Evolutionary conservation across 805 yeast species (phyloP), one percentile per base, ranked within the genome.

Genomic region (Ogataea degrootiae): DNA sequence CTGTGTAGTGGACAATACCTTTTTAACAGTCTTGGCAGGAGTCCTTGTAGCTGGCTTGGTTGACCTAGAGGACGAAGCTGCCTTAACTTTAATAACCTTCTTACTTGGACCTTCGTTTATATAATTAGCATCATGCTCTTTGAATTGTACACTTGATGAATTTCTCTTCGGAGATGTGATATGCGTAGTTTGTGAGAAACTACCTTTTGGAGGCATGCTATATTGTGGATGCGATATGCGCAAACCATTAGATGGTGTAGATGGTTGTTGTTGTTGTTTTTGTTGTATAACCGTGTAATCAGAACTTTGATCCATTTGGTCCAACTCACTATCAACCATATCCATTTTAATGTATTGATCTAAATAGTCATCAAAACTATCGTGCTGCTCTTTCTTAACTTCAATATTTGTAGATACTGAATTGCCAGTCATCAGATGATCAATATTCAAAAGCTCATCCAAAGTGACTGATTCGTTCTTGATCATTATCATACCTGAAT

Each of bases 1-100:
- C 37, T 59, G 62, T 6, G 56, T 44, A 6, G 58, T 53, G 12
- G 59, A 47, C 15, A 56, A 46, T 9, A 55, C 43, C 45, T 58
- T 58, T 35, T 50, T 50, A 21, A 41, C 12, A 19, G 46, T 50
- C 12, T 36, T 15, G 5, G 50, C 14, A n/a, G 41, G 34, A 19
- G 36, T 8, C 26, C 16, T 34, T 5, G 17, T 5, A 15, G 34
- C 14, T 4, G 31, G 8, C 4, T 34, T 44, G 2, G 29, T 16
- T 7, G 41, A 26, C 9, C n/a, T 23, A 8, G 22, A 15, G 5
- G 29, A 31, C 4, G 26, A 8, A 16, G 21, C 42, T 6, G 33
- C 23, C 34, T 34, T 44, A 5, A 42, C 17, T 21, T 34, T 41
- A 4, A 34, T 21, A 5, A 14, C 12, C 35, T 41, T 41, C 19